A percentile compares a stretch with the other conserved stretches of the same genome.
These are phyloP conservation scores for Citropsis articulata DNA, from an alignment of 345 rosid species.

Conservation along the genomic window DNA sequence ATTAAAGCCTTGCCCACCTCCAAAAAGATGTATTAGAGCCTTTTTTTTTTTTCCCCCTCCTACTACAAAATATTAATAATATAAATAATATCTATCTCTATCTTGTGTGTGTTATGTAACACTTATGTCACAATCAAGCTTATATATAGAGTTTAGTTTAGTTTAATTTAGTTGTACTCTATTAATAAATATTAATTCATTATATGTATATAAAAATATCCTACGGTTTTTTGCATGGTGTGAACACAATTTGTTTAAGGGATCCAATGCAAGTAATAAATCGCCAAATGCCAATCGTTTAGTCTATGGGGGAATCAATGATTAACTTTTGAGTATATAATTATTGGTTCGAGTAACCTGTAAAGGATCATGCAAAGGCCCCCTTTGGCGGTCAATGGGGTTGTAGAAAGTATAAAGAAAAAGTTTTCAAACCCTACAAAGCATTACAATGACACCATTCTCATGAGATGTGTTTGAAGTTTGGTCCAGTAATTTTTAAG, in stretches of 20 bases:
- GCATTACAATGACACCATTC: too few relatives aligned
- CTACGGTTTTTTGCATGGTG: background rate
- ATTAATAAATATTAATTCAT: too few relatives aligned
- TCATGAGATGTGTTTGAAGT: background rate
- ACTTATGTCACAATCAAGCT: conserved; percentile 25
- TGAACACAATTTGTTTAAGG: conserved; percentile 19
- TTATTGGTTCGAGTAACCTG: background rate
- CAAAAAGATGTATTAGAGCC: conserved; percentile 13
- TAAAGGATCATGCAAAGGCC: conserved; percentile 4
- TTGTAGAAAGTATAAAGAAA: background rate
- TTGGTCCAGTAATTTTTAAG: too few relatives aligned
- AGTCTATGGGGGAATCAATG: background rate
- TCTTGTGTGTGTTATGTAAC: conserved; percentile 7
- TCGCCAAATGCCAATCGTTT: background rate
- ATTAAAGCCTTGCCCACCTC: conserved; percentile 14
- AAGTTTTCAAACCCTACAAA: background rate
- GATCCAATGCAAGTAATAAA: conserved; percentile 32
- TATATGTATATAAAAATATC: background rate
- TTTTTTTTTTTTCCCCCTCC: background rate
- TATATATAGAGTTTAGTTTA: background rate
- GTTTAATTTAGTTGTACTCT: background rate
- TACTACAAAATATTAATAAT: background rate
- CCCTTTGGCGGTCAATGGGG: background rate
- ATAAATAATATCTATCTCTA: background rate
- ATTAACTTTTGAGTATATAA: background rate